Conservation (phyloP, 1,139 yeast species). For the Schizosaccharomyces versatilis region DNA sequence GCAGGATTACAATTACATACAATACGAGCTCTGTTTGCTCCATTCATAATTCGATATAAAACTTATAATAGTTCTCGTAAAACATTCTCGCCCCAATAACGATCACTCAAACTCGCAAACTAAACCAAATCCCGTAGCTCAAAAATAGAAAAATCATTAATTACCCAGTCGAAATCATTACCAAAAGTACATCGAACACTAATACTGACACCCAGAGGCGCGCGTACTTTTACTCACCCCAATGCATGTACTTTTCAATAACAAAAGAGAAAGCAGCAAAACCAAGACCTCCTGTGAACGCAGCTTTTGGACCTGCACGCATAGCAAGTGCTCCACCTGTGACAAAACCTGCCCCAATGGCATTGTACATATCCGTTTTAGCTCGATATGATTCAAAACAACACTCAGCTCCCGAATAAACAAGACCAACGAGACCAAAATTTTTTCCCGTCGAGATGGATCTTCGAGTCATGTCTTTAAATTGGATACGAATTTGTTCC, state of each 20-base stretch:
- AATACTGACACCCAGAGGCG: too few relatives aligned
- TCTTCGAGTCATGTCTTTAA: constrained; percentile 75
- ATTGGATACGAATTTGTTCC: constrained; percentile 82
- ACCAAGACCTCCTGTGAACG: constrained; percentile 82
- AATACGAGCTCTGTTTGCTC: too few relatives aligned
- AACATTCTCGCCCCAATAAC: too few relatives aligned
- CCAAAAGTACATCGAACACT: too few relatives aligned
- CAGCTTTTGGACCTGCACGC: constrained; percentile 86
- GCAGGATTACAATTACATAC: too few relatives aligned
- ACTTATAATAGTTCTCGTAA: too few relatives aligned
- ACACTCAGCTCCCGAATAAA: constrained; percentile 89
- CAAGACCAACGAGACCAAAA: constrained; percentile 84
- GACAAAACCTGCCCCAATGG: constrained; percentile 79
- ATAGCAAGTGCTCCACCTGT: constrained; percentile 82
- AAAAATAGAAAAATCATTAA: too few relatives aligned
- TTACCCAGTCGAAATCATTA: too few relatives aligned
- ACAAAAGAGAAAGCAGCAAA: constrained; percentile 94
- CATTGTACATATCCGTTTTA: constrained; percentile 78
- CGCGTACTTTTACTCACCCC: neutral
- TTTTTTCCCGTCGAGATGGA: constrained; percentile 76
- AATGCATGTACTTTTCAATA: constrained; percentile 7
- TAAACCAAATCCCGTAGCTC: too few relatives aligned
- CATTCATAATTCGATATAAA: too few relatives aligned
- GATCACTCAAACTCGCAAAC: too few relatives aligned
- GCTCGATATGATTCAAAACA: constrained; percentile 58